Evolutionary conservation across 208 protist species (phyloP).

Genomic region (Porcisia hertigi): DNA sequence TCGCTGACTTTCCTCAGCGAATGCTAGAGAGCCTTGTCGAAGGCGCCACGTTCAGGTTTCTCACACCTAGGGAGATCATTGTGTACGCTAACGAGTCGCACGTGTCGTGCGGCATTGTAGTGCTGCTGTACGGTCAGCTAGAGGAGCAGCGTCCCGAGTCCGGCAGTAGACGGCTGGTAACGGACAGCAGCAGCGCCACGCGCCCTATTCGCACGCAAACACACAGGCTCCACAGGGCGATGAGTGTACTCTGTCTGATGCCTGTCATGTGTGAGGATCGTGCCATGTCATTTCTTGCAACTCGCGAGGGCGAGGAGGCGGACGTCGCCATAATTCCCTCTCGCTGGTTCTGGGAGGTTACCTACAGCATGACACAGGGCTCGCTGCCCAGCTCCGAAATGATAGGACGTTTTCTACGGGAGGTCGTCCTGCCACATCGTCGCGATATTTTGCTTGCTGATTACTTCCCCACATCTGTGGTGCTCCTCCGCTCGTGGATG

Average conservation of each 20-base stretch:
- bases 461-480: conserved; percentile 73
- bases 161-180: background rate
- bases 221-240: conserved; percentile 42
- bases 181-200: background rate
- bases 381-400: conserved; percentile 29
- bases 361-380: conserved; percentile 50
- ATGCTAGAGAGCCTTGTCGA: conserved; percentile 54
- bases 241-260: conserved; percentile 62
- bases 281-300: conserved; percentile 43
- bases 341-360: conserved; percentile 81
- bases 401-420: conserved; percentile 56
- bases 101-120: conserved; percentile 74
- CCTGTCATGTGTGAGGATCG: conserved; percentile 84
- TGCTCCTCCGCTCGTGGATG: conserved; percentile 87
- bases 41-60: conserved; percentile 55
- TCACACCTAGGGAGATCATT: conserved; percentile 57
- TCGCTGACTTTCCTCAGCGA: conserved; percentile 66
- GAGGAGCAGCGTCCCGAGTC: conserved; percentile 37
- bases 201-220: conserved; percentile 44
- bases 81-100: conserved; percentile 83
- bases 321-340: conserved; percentile 82
- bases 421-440: conserved; percentile 57
- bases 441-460: conserved; percentile 56
- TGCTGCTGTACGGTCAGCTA: conserved; percentile 82
- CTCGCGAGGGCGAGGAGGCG: conserved; percentile 42